These are phyloP conservation scores for Sextonia rubra DNA, from an alignment of 164 flowering plant genomes.

Conservation along the genomic window DNA sequence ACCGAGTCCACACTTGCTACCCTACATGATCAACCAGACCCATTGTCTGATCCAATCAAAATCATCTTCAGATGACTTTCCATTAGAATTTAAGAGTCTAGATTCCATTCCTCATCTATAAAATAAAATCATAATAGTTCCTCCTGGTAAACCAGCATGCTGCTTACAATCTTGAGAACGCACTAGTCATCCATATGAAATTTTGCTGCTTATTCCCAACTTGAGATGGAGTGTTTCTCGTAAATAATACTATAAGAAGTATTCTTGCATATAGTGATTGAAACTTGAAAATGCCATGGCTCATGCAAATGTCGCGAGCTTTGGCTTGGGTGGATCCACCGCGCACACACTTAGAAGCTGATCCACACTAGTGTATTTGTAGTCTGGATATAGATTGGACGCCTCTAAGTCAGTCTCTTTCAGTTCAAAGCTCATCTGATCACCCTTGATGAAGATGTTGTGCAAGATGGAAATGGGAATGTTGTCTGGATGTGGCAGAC, in stretches of 20 bases:
- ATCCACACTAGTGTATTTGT: constrained; percentile 34
- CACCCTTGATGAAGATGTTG: constrained; percentile 41
- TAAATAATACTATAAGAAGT: too few species aligned
- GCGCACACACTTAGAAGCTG: constrained; percentile 21
- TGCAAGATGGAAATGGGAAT: constrained; percentile 31
- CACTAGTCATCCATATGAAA: too few species aligned
- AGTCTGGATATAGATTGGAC: constrained; percentile 33
- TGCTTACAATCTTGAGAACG: too few species aligned
- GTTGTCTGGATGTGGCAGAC: constrained; percentile 34
- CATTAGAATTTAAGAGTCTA: too few species aligned
- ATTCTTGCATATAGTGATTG: too few species aligned
- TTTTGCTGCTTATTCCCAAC: too few species aligned
- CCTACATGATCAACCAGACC: too few species aligned
- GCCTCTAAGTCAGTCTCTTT: constrained; percentile 33
- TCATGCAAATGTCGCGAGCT: constrained; percentile 23
- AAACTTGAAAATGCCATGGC: background rate
- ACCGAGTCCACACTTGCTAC: too few species aligned
- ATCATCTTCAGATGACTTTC: too few species aligned
- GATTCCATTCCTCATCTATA: background rate
- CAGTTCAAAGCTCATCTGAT: constrained; percentile 27
- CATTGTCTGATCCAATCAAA: too few species aligned
- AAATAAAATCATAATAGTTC: background rate
- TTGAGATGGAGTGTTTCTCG: too few species aligned
- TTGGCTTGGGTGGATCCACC: constrained; percentile 26
- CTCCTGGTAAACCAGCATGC: background rate